Evolutionary conservation across 1,284 basidiomycete genomes (phyloP).

Genomic region (Kalmanozyma brasiliensis): DNA sequence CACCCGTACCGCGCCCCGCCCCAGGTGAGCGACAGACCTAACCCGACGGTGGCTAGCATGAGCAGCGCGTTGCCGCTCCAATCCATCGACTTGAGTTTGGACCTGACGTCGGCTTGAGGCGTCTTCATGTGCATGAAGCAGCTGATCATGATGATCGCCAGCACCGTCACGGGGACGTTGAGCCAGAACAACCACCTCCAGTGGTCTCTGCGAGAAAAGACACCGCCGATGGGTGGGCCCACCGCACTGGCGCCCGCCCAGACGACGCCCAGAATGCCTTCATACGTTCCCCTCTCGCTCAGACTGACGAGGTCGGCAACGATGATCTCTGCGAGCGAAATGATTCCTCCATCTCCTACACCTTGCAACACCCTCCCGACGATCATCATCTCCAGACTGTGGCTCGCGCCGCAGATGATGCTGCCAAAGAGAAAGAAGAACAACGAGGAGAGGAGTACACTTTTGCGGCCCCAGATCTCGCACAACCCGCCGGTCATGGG

Average conservation of each 20-base stretch:
- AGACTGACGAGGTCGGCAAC: conserved; percentile 48
- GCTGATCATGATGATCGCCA: conserved; percentile 39
- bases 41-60: conserved; percentile 21
- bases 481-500: conserved; percentile 35
- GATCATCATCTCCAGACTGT: conserved; percentile 39
- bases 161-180: conserved; percentile 47
- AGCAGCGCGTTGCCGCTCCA: conserved; percentile 36
- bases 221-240: conserved; percentile 51
- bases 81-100: conserved; percentile 41
- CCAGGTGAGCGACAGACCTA: conserved; percentile 42
- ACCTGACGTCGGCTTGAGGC: conserved; percentile 21
- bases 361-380: conserved; percentile 36
- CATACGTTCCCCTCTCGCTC: conserved; percentile 44
- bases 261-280: conserved; percentile 51
- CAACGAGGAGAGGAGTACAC: conserved; percentile 25
- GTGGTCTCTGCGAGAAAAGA: conserved; percentile 18
- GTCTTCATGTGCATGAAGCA: conserved; percentile 48
- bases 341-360: conserved; percentile 45
- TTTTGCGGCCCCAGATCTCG: conserved; percentile 48
- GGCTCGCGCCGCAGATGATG: conserved; percentile 27
- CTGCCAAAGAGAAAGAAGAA: conserved; percentile 37
- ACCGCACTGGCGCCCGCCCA: conserved; percentile 48
- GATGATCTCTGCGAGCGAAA: conserved; percentile 47
- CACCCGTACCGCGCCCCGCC: conserved; percentile 37
- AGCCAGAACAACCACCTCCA: conserved; percentile 56